Base-by-base conservation (phyloP, 2,329 filamentous ascomycete species). In the Alternaria brassicicola region DNA sequence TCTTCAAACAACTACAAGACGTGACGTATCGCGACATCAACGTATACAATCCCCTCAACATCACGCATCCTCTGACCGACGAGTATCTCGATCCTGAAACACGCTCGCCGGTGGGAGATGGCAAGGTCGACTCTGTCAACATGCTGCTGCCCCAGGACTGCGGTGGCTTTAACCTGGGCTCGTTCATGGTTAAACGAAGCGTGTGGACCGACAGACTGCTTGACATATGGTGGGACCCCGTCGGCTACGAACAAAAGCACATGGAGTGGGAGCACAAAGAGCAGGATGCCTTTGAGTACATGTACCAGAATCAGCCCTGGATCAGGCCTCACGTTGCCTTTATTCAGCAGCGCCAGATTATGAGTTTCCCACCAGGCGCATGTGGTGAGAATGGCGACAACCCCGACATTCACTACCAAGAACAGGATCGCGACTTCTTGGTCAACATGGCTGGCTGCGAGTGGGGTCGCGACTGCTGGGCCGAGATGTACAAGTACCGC, bases 231-330 rank as follows among this genome's bases (percentile, higher is more conserved):
- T 99, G 95, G 95, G 95, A 99, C 72, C 95, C 95, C 0, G 93
- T 98, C 28, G 88, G 90, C 56, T 99, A 99, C 77, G 95, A 99
- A 79, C 95, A 99, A 79, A 96, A 93, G 76, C 95, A 99, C 77
- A 97, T 97, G 93, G 87, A 95, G 62, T 99, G 95, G 95, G 93
- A 95, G 73, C 95, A 99, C 82, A 98, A 98, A 77, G 95, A 99
- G 78, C 95, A 99, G 79, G 93, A 98, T 74, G 92, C 93, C 2
- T 81, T 99, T 39, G 93, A 97, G 79, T 90, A 96, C 79, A 84
- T 99, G 62, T 99, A 99, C 80, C 86, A 84, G 56, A 90, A 89
- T 54, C 94, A 98, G 75, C 92, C 95, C 0, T 99, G 95, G 93
- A 88, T 98, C 52, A 88, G 95, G 58, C 88, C 91, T 55, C 91